Evolutionary conservation across 805 yeast genomes (phyloP), one percentile per base, ranked within the genome.

Genomic region (Candida insectorum): DNA sequence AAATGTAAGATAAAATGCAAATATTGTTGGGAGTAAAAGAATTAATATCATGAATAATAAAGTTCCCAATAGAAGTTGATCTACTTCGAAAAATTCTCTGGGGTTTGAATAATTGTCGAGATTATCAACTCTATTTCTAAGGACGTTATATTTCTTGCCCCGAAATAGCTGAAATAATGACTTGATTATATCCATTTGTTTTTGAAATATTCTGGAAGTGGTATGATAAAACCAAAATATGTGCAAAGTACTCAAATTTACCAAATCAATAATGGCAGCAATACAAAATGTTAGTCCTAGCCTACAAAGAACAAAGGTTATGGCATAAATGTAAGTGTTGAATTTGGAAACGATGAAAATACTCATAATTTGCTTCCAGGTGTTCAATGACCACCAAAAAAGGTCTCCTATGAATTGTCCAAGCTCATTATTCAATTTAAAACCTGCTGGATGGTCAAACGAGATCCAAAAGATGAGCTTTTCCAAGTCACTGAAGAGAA

Each of bases 61-160:
- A 2, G 96, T 93, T 0, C 98, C 98, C 52, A 91, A 61, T 30
- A 94, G 62, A 36, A 91, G 66, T 50, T 89, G 95, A 53, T 89
- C 96, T 16, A 91, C 63, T 39, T 85, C 91, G 54, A 85, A 91
- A 19, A 49, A 49, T 8, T 51, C 49, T 5, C 43, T 39, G 3
- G 43, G 47, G n/a, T 37, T 36, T n/a, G 55, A 44, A 28, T 57
- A 51, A 34, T 48, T 54, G 52, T 82, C 77, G 41, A 88, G 79
- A 16, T 80, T 77, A 55, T 93, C 99, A 20, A 88, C 78, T 65
- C 98, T 79, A 35, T 85, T 71, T 45, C 97, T 73, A 48, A 93
- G 62, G 3, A 82, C 78, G 51, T 93, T 93, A 45, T 78, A 81
- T 56, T 89, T 88, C 56, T 83, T 84, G 1, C 99, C 99, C 36